Evolutionary conservation across 2,329 filamentous ascomycete genomes (phyloP).

Genomic region (Venturiaceae sp.): DNA sequence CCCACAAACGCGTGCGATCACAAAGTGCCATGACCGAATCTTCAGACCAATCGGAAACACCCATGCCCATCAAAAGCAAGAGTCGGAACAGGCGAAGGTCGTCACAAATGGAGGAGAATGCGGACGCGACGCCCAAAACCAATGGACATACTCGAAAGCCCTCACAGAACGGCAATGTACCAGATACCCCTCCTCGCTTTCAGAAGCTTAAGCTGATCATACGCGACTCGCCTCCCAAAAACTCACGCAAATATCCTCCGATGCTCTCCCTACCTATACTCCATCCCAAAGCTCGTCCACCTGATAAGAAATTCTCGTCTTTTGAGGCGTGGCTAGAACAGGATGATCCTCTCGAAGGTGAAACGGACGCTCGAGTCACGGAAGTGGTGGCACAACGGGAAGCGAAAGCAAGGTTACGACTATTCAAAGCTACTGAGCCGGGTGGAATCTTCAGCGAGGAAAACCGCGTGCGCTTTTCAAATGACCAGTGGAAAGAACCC

Average conservation of each 20-base stretch:
- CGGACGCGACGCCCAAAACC: neutral
- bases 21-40: neutral
- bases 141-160: neutral
- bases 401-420: constrained; percentile 56
- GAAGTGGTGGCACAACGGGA: constrained; percentile 41
- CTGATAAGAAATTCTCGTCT: constrained; percentile 35
- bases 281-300: constrained; percentile 41
- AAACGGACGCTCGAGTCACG: constrained; percentile 25
- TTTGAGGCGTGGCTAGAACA: constrained; percentile 56
- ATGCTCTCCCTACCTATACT: constrained; percentile 23
- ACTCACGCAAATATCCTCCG: neutral
- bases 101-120: neutral
- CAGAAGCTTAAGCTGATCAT: constrained; percentile 38
- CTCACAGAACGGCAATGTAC: neutral
- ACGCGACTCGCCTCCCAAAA: constrained; percentile 36
- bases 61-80: neutral
- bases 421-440: constrained; percentile 63
- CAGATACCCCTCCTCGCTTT: neutral
- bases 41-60: neutral
- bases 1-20: neutral
- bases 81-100: neutral
- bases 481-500: constrained; percentile 65
- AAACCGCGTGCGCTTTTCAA: constrained; percentile 61
- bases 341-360: constrained; percentile 37
- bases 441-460: constrained; percentile 66